Evolutionary conservation across 2,329 filamentous ascomycete species (phyloP).

Genomic region (Trichoderma breve): DNA sequence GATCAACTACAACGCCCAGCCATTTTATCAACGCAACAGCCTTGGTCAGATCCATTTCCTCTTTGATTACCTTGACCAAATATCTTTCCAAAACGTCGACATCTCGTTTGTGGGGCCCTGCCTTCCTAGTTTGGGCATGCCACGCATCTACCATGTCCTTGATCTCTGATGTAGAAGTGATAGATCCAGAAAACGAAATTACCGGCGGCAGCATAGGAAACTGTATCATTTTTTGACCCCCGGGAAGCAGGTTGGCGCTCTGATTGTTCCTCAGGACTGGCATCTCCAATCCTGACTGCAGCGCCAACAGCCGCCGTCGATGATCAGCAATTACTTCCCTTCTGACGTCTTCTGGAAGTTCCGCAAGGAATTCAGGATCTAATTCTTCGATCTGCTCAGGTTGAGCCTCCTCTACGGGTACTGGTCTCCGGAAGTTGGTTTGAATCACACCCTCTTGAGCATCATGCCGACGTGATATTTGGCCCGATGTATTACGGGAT

Average conservation of each 20-base stretch:
- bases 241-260: conserved; percentile 29
- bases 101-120: conserved; percentile 78
- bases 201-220: conserved; percentile 49
- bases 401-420: conserved; percentile 31
- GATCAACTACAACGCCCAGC: conserved; percentile 57
- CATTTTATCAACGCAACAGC: conserved; percentile 68
- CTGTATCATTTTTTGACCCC: conserved; percentile 43
- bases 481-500: conserved; percentile 40
- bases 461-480: conserved; percentile 51
- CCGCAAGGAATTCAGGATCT: conserved; percentile 73
- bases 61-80: conserved; percentile 65
- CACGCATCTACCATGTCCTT: conserved; percentile 73
- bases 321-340: conserved; percentile 77
- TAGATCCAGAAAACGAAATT: conserved; percentile 45
- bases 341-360: conserved; percentile 77
- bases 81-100: conserved; percentile 73
- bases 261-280: conserved; percentile 29
- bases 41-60: conserved; percentile 78
- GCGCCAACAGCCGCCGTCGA: conserved; percentile 52
- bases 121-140: conserved; percentile 66
- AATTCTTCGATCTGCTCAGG: conserved; percentile 48
- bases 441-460: conserved; percentile 64
- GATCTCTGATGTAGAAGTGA: conserved; percentile 56
- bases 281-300: conserved; percentile 50
- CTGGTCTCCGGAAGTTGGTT: conserved; percentile 64